phyloP scores from a whole-genome alignment of 202 grass and related monocot genomes.

The Carex arenaria region DNA sequence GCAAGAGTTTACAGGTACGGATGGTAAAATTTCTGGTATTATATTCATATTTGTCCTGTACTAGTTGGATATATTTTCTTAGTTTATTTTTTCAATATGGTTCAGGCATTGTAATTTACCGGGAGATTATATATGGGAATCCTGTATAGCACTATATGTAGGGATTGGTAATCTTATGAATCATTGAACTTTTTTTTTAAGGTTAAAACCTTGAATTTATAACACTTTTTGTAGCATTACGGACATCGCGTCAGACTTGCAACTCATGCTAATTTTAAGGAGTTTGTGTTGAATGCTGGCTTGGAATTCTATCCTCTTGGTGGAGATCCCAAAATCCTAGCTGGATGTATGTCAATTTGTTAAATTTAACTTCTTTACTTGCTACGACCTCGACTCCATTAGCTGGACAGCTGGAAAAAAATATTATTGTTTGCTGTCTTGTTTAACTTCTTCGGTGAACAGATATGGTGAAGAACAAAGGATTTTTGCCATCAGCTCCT shows the following conservation, averaged over 20 bases:
- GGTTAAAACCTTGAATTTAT: background rate
- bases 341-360: slow-evolving; percentile 52
- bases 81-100: background rate
- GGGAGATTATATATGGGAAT: background rate
- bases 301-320: slow-evolving; percentile 91
- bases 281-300: slow-evolving; percentile 83
- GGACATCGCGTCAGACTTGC: slow-evolving; percentile 92
- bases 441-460: slow-evolving; percentile 5
- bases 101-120: background rate
- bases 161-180: background rate
- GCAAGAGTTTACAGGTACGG: slow-evolving; percentile 81
- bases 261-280: slow-evolving; percentile 90
- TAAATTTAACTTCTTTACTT: background rate
- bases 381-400: background rate
- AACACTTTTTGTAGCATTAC: slow-evolving; percentile 46
- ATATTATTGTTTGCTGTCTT: background rate
- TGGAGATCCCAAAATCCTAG: slow-evolving; percentile 93
- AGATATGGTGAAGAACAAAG: slow-evolving; percentile 99
- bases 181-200: background rate
- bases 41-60: background rate
- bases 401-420: background rate
- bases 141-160: background rate
- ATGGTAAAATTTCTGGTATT: slow-evolving; percentile 18
- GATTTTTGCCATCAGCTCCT: slow-evolving; percentile 83
- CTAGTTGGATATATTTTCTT: background rate